phyloP scores from a whole-genome alignment of 345 rosid genomes.

The Sonneratia caseolaris region DNA sequence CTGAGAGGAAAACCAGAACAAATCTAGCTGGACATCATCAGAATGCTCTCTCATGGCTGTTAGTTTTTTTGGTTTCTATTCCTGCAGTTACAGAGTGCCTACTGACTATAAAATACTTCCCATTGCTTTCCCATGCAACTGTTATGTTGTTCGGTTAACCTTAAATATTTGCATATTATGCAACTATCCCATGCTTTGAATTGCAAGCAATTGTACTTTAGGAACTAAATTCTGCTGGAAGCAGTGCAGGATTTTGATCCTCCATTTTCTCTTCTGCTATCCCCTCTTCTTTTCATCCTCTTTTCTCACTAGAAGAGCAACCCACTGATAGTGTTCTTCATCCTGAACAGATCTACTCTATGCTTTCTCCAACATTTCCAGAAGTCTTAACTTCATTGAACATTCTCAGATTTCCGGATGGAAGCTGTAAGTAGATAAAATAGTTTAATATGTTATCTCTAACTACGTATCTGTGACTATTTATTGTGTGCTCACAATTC shows the following conservation, averaged over 20 bases:
- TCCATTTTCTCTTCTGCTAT: not conserved
- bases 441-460: not conserved
- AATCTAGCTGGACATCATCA: not conserved
- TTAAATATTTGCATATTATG: no score
- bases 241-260: no score
- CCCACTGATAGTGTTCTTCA: conserved; percentile 7
- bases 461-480: not conserved
- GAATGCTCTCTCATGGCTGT: not conserved
- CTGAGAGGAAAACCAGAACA: not conserved
- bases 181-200: not conserved
- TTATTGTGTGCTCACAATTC: not conserved
- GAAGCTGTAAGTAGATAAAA: conserved; percentile 71
- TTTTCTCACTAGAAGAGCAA: not conserved
- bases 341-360: conserved; percentile 56
- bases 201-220: not conserved
- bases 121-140: no score
- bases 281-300: conserved; percentile 10
- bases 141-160: no score
- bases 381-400: conserved; percentile 72
- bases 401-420: conserved; percentile 69
- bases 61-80: no score
- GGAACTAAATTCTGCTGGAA: no score
- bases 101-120: no score
- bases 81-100: no score
- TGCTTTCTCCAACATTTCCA: conserved; percentile 71